Evolutionary conservation across 2,329 filamentous ascomycete genomes (phyloP).

Genomic region (Aspergillus sp.): DNA sequence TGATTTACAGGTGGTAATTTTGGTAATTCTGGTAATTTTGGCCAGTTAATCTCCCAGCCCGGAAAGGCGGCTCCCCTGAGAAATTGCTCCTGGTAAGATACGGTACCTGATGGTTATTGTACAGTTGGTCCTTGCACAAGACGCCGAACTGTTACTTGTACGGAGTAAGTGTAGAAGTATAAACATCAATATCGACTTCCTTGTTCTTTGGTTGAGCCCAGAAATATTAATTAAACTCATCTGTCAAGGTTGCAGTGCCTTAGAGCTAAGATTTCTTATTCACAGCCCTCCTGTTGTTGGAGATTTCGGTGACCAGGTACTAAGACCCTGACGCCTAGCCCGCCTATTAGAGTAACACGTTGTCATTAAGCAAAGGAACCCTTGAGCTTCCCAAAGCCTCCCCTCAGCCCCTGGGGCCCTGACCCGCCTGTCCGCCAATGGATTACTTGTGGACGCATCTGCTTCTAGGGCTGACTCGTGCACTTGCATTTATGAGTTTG

Average conservation of each 20-base stretch:
- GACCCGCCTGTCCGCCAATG: background rate
- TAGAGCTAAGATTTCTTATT: background rate
- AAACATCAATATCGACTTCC: too few species aligned
- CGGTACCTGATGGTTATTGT: background rate
- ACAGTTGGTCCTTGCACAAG: background rate
- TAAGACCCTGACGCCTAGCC: background rate
- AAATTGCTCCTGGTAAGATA: slow-evolving; percentile 8
- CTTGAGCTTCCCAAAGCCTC: background rate
- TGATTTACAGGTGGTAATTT: slow-evolving; percentile 22
- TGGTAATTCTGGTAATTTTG: slow-evolving; percentile 20
- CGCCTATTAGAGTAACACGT: background rate
- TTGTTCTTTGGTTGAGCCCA: background rate
- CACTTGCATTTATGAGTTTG: background rate
- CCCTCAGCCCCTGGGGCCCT: too few species aligned
- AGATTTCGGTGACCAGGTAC: too few species aligned
- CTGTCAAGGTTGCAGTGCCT: too few species aligned
- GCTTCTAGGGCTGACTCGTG: background rate
- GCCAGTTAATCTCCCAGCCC: slow-evolving; percentile 22
- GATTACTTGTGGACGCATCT: background rate
- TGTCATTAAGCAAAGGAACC: background rate
- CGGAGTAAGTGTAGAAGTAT: background rate
- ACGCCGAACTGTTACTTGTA: background rate
- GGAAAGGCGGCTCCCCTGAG: slow-evolving; percentile 15
- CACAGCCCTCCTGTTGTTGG: background rate
- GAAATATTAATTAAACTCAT: too few species aligned